Evolutionary conservation across 306 rosid species (phyloP).

Genomic region (Medicago arabica): DNA sequence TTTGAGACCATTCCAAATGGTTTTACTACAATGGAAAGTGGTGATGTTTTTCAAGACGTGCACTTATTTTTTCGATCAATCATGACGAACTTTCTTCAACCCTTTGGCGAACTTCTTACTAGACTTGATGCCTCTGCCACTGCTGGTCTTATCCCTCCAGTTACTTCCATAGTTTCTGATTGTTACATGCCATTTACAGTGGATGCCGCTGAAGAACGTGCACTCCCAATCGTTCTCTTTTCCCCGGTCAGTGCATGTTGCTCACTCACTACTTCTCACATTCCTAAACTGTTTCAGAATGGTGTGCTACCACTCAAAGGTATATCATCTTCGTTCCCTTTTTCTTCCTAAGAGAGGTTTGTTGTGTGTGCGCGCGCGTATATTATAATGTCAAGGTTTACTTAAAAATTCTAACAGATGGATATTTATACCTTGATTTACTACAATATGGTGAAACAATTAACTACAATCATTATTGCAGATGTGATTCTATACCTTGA

Average conservation of each 20-base stretch:
- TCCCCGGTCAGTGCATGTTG: background rate
- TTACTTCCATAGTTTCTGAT: constrained; percentile 18
- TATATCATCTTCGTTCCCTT: too few relatives aligned
- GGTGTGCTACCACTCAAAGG: too few relatives aligned
- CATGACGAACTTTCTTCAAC: background rate
- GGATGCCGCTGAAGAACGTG: constrained; percentile 7
- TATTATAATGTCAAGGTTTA: too few relatives aligned
- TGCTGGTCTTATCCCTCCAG: background rate
- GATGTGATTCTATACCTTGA: too few relatives aligned
- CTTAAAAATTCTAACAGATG: too few relatives aligned
- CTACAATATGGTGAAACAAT: too few relatives aligned
- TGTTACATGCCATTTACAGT: constrained; percentile 5
- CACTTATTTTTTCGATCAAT: background rate
- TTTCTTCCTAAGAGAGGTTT: too few relatives aligned
- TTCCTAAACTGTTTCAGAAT: too few relatives aligned
- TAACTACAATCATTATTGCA: too few relatives aligned
- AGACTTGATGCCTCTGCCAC: background rate
- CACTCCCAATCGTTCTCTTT: background rate
- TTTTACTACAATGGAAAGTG: background rate
- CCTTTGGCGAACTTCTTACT: background rate
- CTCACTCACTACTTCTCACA: background rate
- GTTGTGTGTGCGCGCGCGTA: too few relatives aligned
- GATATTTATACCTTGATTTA: too few relatives aligned
- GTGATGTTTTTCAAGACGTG: background rate
- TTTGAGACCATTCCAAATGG: constrained; percentile 34